Percentiles rank a stretch among this genome's conserved stretches.
Conservation (phyloP, 495 filamentous ascomycete species). For the Annulohypoxylon nitens region DNA sequence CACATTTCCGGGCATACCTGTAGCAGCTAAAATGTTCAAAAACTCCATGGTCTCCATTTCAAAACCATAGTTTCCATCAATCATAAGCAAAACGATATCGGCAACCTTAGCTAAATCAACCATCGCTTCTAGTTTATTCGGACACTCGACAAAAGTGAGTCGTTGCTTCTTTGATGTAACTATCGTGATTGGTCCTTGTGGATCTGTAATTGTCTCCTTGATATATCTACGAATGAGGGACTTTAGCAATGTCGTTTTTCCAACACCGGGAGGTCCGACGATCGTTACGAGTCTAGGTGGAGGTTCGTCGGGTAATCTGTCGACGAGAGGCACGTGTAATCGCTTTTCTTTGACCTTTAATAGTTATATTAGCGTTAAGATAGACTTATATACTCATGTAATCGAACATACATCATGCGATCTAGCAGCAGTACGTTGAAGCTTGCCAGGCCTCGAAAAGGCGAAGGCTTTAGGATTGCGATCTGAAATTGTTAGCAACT, state of each 20-base stretch:
- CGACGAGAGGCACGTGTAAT: slow-evolving; percentile 93
- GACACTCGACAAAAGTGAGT: slow-evolving; percentile 95
- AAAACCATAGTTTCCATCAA: slow-evolving; percentile 97
- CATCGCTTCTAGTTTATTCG: slow-evolving; percentile 93
- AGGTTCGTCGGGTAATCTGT: slow-evolving; percentile 94
- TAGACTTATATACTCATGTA: not conserved
- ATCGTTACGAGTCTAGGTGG: slow-evolving; percentile 91
- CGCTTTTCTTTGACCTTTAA: slow-evolving; percentile 90
- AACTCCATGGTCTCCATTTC: slow-evolving; percentile 99
- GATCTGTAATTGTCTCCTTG: slow-evolving; percentile 91
- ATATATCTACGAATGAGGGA: slow-evolving; percentile 94
- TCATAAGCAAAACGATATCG: slow-evolving; percentile 96
- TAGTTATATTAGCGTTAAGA: slow-evolving; percentile 18
- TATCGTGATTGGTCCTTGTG: slow-evolving; percentile 91
- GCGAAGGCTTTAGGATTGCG: slow-evolving; percentile 93
- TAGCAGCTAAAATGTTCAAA: slow-evolving; percentile 86
- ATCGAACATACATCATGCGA: slow-evolving; percentile 82
- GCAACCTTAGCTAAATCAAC: slow-evolving; percentile 96
- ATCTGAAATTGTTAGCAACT: slow-evolving; percentile 60
- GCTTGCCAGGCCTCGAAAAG: slow-evolving; percentile 84
- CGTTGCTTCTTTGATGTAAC: slow-evolving; percentile 94
- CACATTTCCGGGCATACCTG: slow-evolving; percentile 97
- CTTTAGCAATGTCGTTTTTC: slow-evolving; percentile 75
- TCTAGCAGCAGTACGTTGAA: slow-evolving; percentile 84
- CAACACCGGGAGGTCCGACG: slow-evolving; percentile 92